Conservation (phyloP, 208 protist species). For the Herpetomonas tarakana region DNA sequence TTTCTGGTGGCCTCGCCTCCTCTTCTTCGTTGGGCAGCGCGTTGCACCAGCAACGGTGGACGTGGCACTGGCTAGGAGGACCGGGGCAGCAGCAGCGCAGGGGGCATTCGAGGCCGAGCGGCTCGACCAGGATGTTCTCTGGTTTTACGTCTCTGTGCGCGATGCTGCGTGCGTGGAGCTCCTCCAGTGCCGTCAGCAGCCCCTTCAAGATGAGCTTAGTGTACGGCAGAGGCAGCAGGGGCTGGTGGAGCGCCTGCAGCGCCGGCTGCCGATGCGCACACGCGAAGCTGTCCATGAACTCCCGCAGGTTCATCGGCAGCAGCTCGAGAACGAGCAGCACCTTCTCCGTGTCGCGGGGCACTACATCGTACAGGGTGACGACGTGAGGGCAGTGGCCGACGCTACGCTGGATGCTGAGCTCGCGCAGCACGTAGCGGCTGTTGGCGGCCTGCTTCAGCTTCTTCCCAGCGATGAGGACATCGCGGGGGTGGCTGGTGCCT, state of each 20-base stretch:
- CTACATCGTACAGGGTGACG: conserved; percentile 24
- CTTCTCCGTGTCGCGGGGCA: conserved; percentile 20
- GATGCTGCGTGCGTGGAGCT: conserved; percentile 53
- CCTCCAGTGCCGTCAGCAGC: conserved; percentile 32
- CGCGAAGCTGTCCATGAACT: conserved; percentile 25
- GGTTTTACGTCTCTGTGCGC: conserved; percentile 76
- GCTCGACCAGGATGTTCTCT: conserved; percentile 68
- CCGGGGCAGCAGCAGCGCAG: conserved; percentile 26
- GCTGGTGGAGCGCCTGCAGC: conserved; percentile 1
- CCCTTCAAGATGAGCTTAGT: conserved; percentile 22
- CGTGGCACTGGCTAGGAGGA: background rate
- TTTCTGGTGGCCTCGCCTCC: too few relatives aligned
- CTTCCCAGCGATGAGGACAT: conserved; percentile 25
- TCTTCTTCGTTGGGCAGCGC: too few relatives aligned
- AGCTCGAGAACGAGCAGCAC: conserved; percentile 35
- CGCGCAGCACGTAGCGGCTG: conserved; percentile 25
- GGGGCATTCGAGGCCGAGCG: conserved; percentile 22
- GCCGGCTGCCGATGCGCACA: background rate
- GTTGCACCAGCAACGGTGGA: background rate
- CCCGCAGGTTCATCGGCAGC: conserved; percentile 31
- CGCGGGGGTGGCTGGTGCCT: conserved; percentile 11
- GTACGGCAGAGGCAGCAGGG: conserved; percentile 21
- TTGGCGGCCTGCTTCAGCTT: conserved; percentile 31
- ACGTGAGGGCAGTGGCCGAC: conserved; percentile 20
- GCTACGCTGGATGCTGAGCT: conserved; percentile 27